A percentile compares a stretch with the other conserved stretches of the same genome.
Conservation (phyloP, 78 protist genomes). For the Parvularia atlantis region DNA sequence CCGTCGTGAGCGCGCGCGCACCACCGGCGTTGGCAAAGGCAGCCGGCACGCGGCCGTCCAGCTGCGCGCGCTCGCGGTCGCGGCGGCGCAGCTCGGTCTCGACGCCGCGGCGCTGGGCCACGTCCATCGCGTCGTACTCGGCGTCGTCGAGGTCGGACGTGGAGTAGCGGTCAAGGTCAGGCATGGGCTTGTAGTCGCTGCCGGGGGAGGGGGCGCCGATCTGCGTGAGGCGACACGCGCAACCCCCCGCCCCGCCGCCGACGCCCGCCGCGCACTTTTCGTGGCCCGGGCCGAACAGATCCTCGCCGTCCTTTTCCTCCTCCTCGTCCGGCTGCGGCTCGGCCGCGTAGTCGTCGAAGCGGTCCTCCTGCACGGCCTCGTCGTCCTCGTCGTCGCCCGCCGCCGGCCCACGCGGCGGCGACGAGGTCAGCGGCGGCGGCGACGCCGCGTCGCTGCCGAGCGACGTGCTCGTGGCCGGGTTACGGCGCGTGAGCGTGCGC, state of each 20-base stretch:
- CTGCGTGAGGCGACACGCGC: not conserved
- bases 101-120: not conserved
- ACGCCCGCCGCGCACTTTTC: not conserved
- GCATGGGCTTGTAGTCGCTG: slow-evolving; percentile 7
- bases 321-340: not conserved
- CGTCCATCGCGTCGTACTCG: not conserved
- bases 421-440: too few relatives aligned
- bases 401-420: too few relatives aligned
- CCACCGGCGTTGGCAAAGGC: too few relatives aligned
- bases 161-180: not conserved
- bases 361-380: too few relatives aligned
- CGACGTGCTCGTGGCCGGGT: too few relatives aligned
- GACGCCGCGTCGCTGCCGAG: too few relatives aligned
- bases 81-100: not conserved
- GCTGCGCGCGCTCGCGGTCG: not conserved
- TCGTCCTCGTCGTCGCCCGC: not conserved
- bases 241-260: not conserved
- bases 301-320: slow-evolving; percentile 4
- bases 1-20: too few relatives aligned
- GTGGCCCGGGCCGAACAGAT: not conserved
- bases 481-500: too few relatives aligned
- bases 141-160: not conserved
- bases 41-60: not conserved
- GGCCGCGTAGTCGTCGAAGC: too few relatives aligned
- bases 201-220: not conserved